These are phyloP conservation scores for Epichloe scottii DNA, from an alignment of 2,329 filamentous ascomycete genomes.

Conservation along the genomic window DNA sequence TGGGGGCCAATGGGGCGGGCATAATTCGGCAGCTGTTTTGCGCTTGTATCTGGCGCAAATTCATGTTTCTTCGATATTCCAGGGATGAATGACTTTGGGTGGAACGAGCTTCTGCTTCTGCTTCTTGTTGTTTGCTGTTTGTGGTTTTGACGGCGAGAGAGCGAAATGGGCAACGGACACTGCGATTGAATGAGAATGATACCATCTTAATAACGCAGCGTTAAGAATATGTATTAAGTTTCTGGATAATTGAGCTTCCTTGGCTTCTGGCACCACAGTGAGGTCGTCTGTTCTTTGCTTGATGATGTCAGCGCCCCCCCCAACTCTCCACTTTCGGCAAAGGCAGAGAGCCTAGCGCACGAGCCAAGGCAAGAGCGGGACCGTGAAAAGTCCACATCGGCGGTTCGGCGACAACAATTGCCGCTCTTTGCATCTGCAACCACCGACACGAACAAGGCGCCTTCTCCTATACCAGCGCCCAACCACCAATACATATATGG, in stretches of 20 bases:
- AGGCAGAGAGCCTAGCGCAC: no score
- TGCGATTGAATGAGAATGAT: constrained; percentile 3
- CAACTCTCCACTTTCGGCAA: neutral
- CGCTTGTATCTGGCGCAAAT: neutral
- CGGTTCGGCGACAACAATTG: constrained; percentile 17
- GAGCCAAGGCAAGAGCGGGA: neutral
- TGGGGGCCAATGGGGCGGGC: no score
- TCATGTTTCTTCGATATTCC: neutral
- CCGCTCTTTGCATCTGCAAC: constrained; percentile 10
- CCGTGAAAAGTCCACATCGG: constrained; percentile 11
- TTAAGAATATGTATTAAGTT: neutral
- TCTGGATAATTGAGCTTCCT: no score
- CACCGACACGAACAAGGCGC: no score
- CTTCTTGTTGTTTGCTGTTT: neutral
- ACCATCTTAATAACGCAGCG: neutral
- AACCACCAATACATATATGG: constrained; percentile 14
- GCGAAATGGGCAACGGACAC: neutral
- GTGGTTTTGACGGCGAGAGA: neutral
- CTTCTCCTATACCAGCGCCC: neutral
- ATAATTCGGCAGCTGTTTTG: no score
- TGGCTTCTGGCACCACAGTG: no score
- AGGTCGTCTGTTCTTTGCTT: no score
- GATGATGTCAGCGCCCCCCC: neutral
- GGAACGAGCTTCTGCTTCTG: neutral
- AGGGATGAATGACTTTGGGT: neutral